A percentile compares a stretch with the other conserved stretches of the same genome.
phyloP scores from a whole-genome alignment of 805 yeast species.

The Clavispora fructus region DNA sequence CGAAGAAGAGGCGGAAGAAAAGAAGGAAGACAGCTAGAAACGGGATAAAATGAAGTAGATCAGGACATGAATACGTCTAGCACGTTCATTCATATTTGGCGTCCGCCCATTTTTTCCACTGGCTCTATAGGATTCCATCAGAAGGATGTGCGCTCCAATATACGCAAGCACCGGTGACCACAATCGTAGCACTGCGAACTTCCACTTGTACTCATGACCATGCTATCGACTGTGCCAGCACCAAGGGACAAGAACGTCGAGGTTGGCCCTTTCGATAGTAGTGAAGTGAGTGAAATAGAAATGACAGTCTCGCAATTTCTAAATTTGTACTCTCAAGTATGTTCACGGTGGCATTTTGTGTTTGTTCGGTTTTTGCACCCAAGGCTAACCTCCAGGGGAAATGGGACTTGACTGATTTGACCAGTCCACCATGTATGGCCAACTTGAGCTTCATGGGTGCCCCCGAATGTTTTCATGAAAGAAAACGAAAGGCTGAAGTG shows the following conservation, averaged over 20 bases:
- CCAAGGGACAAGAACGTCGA: neutral
- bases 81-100: neutral
- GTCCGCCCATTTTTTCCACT: neutral
- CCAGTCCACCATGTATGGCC: conserved; percentile 51
- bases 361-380: neutral
- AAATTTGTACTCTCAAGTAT: conserved; percentile 46
- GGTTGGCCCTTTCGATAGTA: neutral
- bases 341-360: conserved; percentile 5
- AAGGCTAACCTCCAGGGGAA: conserved; percentile 36
- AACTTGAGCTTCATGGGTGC: conserved; percentile 47
- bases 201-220: neutral
- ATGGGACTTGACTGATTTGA: conserved; percentile 50
- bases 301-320: conserved; percentile 48
- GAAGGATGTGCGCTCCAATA: neutral
- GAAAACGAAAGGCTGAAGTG: conserved; percentile 39
- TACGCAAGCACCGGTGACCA: neutral
- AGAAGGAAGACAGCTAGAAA: conserved; percentile 10
- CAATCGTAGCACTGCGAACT: neutral
- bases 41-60: neutral
- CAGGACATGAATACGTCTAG: neutral
- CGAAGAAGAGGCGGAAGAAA: conserved; percentile 20
- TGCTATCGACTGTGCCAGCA: neutral
- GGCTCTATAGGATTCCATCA: neutral
- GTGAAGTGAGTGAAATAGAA: neutral
- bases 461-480: conserved; percentile 54